Evolutionary conservation across 2,329 filamentous ascomycete species (phyloP).

Genomic region (Daldinia sp.): DNA sequence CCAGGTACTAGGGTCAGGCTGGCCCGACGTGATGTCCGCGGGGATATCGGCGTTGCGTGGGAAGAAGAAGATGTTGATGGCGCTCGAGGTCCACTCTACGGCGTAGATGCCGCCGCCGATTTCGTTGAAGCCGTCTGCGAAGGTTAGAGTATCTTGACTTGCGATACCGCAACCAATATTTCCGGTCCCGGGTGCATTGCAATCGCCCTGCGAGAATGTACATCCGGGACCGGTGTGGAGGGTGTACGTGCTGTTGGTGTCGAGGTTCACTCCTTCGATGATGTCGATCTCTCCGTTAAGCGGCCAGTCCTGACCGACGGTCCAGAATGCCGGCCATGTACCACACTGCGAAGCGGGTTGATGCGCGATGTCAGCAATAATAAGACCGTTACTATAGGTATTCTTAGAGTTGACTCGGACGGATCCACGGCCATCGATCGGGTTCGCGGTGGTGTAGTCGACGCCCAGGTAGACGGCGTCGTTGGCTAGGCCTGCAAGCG

Average conservation of each 20-base stretch:
- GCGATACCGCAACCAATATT: conserved; percentile 68
- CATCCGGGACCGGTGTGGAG: conserved; percentile 73
- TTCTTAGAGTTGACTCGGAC: conserved; percentile 74
- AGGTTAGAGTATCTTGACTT: conserved; percentile 61
- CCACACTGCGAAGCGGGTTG: conserved; percentile 79
- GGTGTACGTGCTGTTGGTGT: conserved; percentile 67
- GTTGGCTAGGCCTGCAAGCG: conserved; percentile 65
- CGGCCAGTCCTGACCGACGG: conserved; percentile 75
- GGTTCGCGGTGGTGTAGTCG: conserved; percentile 66
- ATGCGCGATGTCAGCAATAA: conserved; percentile 76
- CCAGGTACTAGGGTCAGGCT: conserved; percentile 74
- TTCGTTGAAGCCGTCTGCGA: conserved; percentile 75
- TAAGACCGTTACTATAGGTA: conserved; percentile 72
- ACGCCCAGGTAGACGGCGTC: conserved; percentile 73
- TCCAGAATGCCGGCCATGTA: conserved; percentile 79
- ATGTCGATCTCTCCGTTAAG: conserved; percentile 78
- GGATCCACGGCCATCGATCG: conserved; percentile 69
- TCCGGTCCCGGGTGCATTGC: conserved; percentile 59
- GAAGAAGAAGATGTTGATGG: conserved; percentile 86
- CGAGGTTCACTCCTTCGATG: conserved; percentile 77
- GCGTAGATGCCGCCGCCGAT: conserved; percentile 75
- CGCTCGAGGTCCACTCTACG: conserved; percentile 76
- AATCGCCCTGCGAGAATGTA: conserved; percentile 61
- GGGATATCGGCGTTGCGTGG: conserved; percentile 68
- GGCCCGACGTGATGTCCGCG: conserved; percentile 64